A percentile compares a stretch with the other conserved stretches of the same genome.
phyloP scores from a whole-genome alignment of 2,329 filamentous ascomycete species.

The Diaporthe humulicola region DNA sequence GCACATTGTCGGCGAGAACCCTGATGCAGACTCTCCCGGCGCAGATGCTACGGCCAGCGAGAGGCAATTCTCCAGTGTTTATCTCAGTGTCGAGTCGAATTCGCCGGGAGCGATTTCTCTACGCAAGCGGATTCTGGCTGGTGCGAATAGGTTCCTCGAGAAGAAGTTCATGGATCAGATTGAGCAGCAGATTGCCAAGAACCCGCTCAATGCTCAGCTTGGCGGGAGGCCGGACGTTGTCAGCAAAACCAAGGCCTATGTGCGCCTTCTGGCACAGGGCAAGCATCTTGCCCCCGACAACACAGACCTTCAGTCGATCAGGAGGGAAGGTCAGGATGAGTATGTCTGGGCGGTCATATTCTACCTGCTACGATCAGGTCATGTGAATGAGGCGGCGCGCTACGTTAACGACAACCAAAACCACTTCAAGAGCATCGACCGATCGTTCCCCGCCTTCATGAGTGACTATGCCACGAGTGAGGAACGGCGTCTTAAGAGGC shows the following conservation, averaged over 20 bases:
- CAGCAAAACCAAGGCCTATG: conserved; percentile 93
- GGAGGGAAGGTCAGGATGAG: conserved; percentile 70
- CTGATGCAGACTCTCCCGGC: conserved; percentile 68
- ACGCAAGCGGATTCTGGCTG: conserved; percentile 83
- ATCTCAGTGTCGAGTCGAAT: conserved; percentile 80
- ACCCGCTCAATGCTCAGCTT: conserved; percentile 88
- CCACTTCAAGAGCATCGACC: conserved; percentile 90
- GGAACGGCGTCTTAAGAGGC: conserved; percentile 82
- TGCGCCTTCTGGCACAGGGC: conserved; percentile 82
- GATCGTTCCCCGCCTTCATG: conserved; percentile 90
- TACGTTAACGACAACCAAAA: conserved; percentile 86
- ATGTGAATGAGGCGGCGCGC: conserved; percentile 84
- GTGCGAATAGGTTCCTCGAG: conserved; percentile 85
- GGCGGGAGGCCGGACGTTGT: conserved; percentile 89
- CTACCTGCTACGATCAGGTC: conserved; percentile 88
- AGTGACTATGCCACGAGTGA: conserved; percentile 83
- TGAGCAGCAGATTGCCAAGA: conserved; percentile 82
- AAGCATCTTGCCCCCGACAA: conserved; percentile 89
- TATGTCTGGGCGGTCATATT: conserved; percentile 96
- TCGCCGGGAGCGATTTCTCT: conserved; percentile 75
- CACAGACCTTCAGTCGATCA: conserved; percentile 74
- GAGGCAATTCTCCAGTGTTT: conserved; percentile 81
- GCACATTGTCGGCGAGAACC: conserved; percentile 81
- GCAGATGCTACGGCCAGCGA: conserved; percentile 78
- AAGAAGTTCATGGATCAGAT: conserved; percentile 83